Evolutionary conservation across 148 eudicot species (phyloP), one percentile per base, ranked within the genome.

Genomic region (Cornus controversa): DNA sequence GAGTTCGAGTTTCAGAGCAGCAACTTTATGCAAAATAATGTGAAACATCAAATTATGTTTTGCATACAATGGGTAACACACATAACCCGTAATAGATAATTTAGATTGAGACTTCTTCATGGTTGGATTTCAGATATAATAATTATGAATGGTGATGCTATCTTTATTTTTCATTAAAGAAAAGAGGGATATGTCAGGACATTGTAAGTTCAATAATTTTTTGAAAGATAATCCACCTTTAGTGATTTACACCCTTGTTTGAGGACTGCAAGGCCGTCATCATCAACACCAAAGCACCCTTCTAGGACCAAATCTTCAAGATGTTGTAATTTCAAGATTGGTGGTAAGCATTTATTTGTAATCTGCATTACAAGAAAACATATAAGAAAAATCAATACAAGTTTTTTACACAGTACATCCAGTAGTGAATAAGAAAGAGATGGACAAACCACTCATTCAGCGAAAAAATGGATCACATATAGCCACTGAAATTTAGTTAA

Each of bases 271-370:
- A 95, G 92, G 82, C 93, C 88, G 54, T 88, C 91, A 80, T 91
- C 96, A 76, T 91, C 90, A 50, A 95, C 86, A n/a, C 94, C 96
- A 80, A 82, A 90, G 76, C 98, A 95, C 31, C 97, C 98, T 91
- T 95, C 97, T 54, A 95, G 85, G 75, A 86, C 85, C 84, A 95
- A 85, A 71, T 90, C 90, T 80, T 95, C 93, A 18, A 95, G 91
- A 82, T 81, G 62, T 80, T 86, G 91, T 78, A 95, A 69, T 82
- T 91, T 88, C 84, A 93, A 75, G 76, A 95, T 87, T 28, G 89
- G 89, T 29, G 90, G 86, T 73, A 95, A 80, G 85, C 97, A 90
- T 81, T 89, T 89, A 68, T 87, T 85, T 23, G 97, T 93, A 76
- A 95, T 91, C 98, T 95, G 88, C 76, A 73, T 37, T 67, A 85